These are phyloP conservation scores for Fibroporia radiculosa DNA, from an alignment of 768 basidiomycete genomes.

Conservation along the genomic window DNA sequence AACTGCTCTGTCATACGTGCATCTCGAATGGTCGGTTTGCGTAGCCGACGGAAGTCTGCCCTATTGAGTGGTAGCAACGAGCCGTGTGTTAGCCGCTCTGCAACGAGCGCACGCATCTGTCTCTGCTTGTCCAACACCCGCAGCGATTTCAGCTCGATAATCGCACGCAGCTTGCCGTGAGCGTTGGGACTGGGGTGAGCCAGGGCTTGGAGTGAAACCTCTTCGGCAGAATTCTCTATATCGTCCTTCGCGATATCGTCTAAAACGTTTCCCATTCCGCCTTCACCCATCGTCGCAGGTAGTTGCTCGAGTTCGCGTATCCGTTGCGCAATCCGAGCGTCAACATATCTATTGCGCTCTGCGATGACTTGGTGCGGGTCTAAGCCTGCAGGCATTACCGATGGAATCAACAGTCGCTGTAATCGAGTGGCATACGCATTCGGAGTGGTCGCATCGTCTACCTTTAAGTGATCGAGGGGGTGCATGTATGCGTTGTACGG, in stretches of 20 bases:
- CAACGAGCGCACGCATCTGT: constrained; percentile 75
- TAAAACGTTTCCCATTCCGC: constrained; percentile 48
- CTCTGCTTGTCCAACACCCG: constrained; percentile 88
- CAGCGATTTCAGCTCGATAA: constrained; percentile 91
- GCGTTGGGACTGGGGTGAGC: constrained; percentile 52
- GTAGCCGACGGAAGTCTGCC: constrained; percentile 78
- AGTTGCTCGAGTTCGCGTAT: constrained; percentile 79
- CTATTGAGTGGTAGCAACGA: constrained; percentile 88
- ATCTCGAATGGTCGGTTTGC: constrained; percentile 84
- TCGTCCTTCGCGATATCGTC: constrained; percentile 27
- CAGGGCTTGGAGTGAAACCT: constrained; percentile 8
- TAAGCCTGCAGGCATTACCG: constrained; percentile 83
- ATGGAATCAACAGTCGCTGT: constrained; percentile 79
- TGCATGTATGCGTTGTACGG: constrained; percentile 88
- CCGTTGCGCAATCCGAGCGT: constrained; percentile 82
- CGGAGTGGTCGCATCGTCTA: constrained; percentile 52
- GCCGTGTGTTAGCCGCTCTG: constrained; percentile 82
- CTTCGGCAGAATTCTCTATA: constrained; percentile 28
- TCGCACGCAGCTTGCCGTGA: constrained; percentile 78
- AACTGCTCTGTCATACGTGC: constrained; percentile 83
- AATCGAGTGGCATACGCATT: constrained; percentile 61
- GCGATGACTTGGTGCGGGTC: constrained; percentile 88
- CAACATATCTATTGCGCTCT: constrained; percentile 87
- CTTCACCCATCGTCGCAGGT: constrained; percentile 75
- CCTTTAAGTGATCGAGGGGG: constrained; percentile 76